Evolutionary conservation across 2,329 filamentous ascomycete species (phyloP).

Genomic region (Didymosphaeria variabile): DNA sequence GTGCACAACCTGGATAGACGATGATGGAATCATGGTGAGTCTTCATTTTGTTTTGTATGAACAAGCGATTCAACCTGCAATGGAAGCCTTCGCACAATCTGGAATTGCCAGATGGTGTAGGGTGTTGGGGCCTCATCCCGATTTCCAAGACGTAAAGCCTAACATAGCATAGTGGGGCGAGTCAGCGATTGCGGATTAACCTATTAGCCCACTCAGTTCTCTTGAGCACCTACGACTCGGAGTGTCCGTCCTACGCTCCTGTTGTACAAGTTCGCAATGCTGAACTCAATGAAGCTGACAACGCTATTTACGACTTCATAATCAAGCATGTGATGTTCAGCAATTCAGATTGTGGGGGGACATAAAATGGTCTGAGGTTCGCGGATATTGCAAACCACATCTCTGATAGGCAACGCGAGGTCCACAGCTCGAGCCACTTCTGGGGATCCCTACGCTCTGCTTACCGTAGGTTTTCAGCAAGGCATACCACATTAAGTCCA

Average conservation of each 20-base stretch:
- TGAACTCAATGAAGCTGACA: neutral
- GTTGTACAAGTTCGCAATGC: neutral
- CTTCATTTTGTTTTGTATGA: constrained; percentile 10
- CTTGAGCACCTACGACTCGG: neutral
- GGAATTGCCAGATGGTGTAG: neutral
- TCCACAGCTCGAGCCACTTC: neutral
- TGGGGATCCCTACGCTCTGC: neutral
- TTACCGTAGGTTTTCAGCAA: neutral
- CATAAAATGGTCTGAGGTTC: neutral
- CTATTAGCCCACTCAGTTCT: neutral
- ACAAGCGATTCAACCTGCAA: neutral
- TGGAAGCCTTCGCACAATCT: neutral
- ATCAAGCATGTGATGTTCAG: too few species aligned
- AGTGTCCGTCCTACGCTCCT: neutral
- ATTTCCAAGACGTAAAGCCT: neutral
- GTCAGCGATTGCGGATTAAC: neutral
- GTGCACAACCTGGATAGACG: neutral
- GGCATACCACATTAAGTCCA: neutral
- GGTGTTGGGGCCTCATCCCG: neutral
- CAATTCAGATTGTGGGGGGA: too few species aligned
- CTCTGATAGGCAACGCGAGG: neutral
- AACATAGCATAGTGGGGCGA: neutral
- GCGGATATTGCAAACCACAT: neutral
- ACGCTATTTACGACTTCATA: neutral
- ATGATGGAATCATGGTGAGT: constrained; percentile 8